Evolutionary conservation across 805 yeast genomes (phyloP).

Genomic region (Hanseniaspora meyeri): DNA sequence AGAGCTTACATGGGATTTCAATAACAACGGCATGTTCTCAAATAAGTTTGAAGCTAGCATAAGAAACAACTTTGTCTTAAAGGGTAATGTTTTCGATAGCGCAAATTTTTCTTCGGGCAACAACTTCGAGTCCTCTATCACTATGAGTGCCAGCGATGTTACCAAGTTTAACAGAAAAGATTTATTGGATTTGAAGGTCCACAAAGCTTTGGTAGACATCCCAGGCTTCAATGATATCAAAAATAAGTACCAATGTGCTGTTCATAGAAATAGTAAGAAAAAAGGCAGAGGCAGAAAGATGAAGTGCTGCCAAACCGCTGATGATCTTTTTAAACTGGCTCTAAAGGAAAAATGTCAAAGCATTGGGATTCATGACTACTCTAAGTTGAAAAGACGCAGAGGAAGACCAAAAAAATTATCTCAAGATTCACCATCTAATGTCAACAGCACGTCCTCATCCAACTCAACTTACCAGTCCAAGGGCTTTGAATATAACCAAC

Average conservation of each 20-base stretch:
- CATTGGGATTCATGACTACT: constrained; percentile 7
- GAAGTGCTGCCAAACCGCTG: constrained; percentile 12
- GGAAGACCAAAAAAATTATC: constrained; percentile 10
- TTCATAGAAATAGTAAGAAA: neutral
- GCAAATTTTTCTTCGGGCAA: neutral
- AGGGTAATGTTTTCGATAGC: neutral
- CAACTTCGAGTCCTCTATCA: neutral
- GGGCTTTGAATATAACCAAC: neutral
- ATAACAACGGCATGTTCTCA: neutral
- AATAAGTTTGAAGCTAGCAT: neutral
- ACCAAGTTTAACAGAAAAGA: neutral
- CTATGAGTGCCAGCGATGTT: neutral
- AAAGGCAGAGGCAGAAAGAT: constrained; percentile 12
- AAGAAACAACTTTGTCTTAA: neutral
- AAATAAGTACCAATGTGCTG: constrained; percentile 1
- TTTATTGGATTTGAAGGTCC: neutral
- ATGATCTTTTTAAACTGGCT: constrained; percentile 9
- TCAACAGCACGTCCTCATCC: neutral
- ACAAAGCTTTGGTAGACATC: neutral
- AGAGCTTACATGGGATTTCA: neutral
- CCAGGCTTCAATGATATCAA: constrained; percentile 4
- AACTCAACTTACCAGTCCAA: neutral
- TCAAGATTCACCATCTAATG: neutral
- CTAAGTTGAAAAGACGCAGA: constrained; percentile 10
- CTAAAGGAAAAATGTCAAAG: constrained; percentile 6